Conservation (phyloP, 345 rosid genomes). For the Bretschneidera sinensis region DNA sequence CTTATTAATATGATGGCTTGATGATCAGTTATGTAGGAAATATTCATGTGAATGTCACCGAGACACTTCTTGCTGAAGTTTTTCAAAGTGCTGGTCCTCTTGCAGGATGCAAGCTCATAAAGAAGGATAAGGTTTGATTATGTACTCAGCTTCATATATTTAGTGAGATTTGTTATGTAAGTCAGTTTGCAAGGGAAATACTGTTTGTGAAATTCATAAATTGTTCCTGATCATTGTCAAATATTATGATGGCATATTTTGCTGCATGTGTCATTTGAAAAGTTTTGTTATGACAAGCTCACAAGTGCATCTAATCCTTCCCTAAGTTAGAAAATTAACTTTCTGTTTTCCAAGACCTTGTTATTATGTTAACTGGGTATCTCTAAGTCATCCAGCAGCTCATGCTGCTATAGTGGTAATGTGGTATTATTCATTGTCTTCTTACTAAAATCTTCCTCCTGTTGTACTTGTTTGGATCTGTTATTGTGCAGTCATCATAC, state of each 20-base stretch:
- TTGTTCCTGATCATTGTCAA: too few relatives aligned
- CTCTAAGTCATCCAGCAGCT: background rate
- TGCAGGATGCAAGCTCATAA: conserved; percentile 27
- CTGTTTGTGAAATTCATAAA: too few relatives aligned
- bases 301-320: too few relatives aligned
- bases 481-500: conserved; percentile 24
- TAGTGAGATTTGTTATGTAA: background rate
- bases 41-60: conserved; percentile 28
- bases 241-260: too few relatives aligned
- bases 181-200: background rate
- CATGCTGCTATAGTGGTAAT: too few relatives aligned
- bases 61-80: conserved; percentile 30
- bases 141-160: background rate
- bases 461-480: background rate
- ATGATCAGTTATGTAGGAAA: conserved; percentile 28
- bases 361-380: too few relatives aligned
- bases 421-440: background rate
- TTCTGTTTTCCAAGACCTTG: too few relatives aligned
- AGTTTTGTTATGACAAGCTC: too few relatives aligned
- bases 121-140: conserved; percentile 24
- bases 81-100: conserved; percentile 28
- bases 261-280: too few relatives aligned
- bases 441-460: background rate
- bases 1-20: conserved; percentile 3
- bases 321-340: too few relatives aligned